Evolutionary conservation across 1,284 basidiomycete genomes (phyloP).

Genomic region (Vanrija humicola): DNA sequence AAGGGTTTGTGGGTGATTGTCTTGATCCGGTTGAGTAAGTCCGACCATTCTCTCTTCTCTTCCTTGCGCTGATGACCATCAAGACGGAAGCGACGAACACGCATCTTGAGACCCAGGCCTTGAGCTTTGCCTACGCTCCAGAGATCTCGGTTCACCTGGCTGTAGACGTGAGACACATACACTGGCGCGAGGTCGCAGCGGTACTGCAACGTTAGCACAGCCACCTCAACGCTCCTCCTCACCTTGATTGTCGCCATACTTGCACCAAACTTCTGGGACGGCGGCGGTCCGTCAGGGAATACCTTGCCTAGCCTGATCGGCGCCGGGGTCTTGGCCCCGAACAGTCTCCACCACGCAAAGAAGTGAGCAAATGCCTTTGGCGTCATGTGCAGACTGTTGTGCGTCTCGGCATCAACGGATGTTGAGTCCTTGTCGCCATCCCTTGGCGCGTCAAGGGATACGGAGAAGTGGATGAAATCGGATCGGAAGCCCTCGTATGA

Average conservation of each 20-base stretch:
- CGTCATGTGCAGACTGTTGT: slow-evolving; percentile 80
- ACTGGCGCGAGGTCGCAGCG: slow-evolving; percentile 72
- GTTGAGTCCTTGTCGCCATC: slow-evolving; percentile 15
- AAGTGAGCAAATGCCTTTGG: slow-evolving; percentile 87
- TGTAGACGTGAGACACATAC: slow-evolving; percentile 83
- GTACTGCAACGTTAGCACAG: slow-evolving; percentile 55
- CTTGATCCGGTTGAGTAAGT: slow-evolving; percentile 34
- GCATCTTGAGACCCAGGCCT: slow-evolving; percentile 72
- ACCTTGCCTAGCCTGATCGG: slow-evolving; percentile 83
- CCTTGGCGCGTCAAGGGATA: slow-evolving; percentile 71
- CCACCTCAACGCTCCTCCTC: no score
- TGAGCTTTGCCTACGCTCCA: slow-evolving; percentile 73
- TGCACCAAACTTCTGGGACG: slow-evolving; percentile 83
- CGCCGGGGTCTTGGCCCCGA: slow-evolving; percentile 72
- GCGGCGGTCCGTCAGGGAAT: slow-evolving; percentile 66
- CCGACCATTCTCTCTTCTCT: slow-evolving; percentile 54
- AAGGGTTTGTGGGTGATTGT: slow-evolving; percentile 69
- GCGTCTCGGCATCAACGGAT: slow-evolving; percentile 24
- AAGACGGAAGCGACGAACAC: slow-evolving; percentile 74
- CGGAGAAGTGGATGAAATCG: slow-evolving; percentile 88
- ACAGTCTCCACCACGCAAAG: slow-evolving; percentile 85
- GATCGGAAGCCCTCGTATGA: slow-evolving; percentile 88
- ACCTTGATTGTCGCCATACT: slow-evolving; percentile 78
- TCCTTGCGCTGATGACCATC: slow-evolving; percentile 92
- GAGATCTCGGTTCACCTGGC: slow-evolving; percentile 68